These are phyloP conservation scores for Ophiobolus disseminans DNA, from an alignment of 2,329 filamentous ascomycete species.

Conservation along the genomic window DNA sequence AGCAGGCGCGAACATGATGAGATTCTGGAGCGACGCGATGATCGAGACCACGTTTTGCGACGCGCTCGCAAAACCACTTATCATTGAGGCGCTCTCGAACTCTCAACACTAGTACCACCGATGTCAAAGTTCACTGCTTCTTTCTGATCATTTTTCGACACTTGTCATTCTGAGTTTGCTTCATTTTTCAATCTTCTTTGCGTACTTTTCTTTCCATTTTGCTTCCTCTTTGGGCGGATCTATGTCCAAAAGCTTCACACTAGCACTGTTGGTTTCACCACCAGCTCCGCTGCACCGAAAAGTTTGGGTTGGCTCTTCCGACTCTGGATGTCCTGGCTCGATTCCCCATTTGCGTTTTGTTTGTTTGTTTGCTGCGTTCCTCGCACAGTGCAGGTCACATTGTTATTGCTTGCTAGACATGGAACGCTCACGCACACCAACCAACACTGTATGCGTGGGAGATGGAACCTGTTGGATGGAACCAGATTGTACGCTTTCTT, in stretches of 20 bases:
- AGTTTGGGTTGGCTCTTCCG: conserved; percentile 21
- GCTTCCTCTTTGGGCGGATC: conserved; percentile 10
- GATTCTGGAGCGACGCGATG: conserved; percentile 16
- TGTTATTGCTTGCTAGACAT: conserved; percentile 47
- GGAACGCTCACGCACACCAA: conserved; percentile 47
- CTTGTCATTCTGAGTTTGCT: conserved; percentile 13
- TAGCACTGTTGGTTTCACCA: conserved; percentile 10
- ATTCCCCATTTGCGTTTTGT: conserved; percentile 32
- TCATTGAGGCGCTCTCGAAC: conserved; percentile 14
- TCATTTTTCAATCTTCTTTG: conserved; percentile 6
- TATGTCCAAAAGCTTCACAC: conserved; percentile 27
- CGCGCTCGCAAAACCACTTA: conserved; percentile 29
- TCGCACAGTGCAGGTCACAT: conserved; percentile 45
- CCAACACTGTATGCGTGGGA: conserved; percentile 36
- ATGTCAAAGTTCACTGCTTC: background rate
- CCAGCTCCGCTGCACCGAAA: conserved; percentile 18
- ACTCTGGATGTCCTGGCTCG: conserved; percentile 24
- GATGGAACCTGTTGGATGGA: conserved; percentile 23
- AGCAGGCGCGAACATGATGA: conserved; percentile 31
- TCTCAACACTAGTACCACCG: background rate
- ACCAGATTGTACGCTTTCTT: conserved; percentile 24
- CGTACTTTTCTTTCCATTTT: conserved; percentile 5
- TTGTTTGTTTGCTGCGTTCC: conserved; percentile 36
- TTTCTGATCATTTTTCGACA: conserved; percentile 2
- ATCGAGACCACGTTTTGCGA: conserved; percentile 32